phyloP scores from a whole-genome alignment of 2,329 filamentous ascomycete species.

The Cladosporium phlei region DNA sequence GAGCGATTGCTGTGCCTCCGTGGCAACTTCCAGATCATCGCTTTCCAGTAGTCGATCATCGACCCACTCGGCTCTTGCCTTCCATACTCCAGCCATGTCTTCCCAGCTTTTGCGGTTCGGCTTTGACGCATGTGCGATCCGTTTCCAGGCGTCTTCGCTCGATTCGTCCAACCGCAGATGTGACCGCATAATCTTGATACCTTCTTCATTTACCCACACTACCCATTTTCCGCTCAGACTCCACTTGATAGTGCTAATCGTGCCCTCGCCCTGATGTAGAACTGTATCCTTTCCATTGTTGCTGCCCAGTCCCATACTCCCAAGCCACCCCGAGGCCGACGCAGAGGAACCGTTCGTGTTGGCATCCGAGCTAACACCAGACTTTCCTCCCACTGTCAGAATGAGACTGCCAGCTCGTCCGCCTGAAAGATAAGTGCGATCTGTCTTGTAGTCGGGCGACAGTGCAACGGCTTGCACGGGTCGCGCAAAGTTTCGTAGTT shows the following conservation, averaged over 20 bases:
- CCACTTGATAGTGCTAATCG: slow-evolving; percentile 90
- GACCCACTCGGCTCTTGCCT: slow-evolving; percentile 86
- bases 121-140: slow-evolving; percentile 85
- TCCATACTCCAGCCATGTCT: slow-evolving; percentile 95
- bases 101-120: slow-evolving; percentile 86
- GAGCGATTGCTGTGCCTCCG: slow-evolving; percentile 26
- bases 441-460: slow-evolving; percentile 90
- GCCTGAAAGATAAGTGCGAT: slow-evolving; percentile 84
- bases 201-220: slow-evolving; percentile 92
- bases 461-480: slow-evolving; percentile 87
- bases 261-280: slow-evolving; percentile 85
- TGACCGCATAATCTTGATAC: slow-evolving; percentile 95
- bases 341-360: slow-evolving; percentile 84
- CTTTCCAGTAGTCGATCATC: slow-evolving; percentile 74
- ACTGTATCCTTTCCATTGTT: slow-evolving; percentile 80
- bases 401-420: slow-evolving; percentile 84
- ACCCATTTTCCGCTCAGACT: slow-evolving; percentile 88
- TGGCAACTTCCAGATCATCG: slow-evolving; percentile 54
- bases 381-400: slow-evolving; percentile 73
- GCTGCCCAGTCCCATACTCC: slow-evolving; percentile 70
- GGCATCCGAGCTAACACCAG: slow-evolving; percentile 74
- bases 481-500: slow-evolving; percentile 85
- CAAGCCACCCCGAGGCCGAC: slow-evolving; percentile 77
- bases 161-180: slow-evolving; percentile 76
- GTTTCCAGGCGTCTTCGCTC: slow-evolving; percentile 83